Evolutionary conservation across 768 basidiomycete genomes (phyloP).

Genomic region (Coprinellus micaceus): DNA sequence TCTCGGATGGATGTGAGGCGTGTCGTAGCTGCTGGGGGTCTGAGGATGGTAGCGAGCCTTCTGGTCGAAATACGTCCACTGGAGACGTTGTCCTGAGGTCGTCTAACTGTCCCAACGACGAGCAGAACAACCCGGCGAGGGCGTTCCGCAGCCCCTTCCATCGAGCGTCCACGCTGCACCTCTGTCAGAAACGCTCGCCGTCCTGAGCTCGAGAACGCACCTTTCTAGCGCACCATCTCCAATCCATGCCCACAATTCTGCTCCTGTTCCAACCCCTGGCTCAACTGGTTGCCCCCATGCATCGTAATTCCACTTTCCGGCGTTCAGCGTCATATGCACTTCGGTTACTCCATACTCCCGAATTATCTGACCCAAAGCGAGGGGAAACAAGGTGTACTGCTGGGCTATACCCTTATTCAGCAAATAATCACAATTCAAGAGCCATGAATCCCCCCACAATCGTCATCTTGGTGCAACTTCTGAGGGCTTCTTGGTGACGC

Average conservation of each 20-base stretch:
- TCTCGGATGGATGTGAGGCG: slow-evolving; percentile 74
- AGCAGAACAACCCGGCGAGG: slow-evolving; percentile 91
- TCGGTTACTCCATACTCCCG: slow-evolving; percentile 84
- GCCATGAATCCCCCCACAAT: slow-evolving; percentile 32
- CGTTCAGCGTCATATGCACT: slow-evolving; percentile 84
- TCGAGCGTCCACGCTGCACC: slow-evolving; percentile 60
- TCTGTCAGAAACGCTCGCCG: slow-evolving; percentile 7
- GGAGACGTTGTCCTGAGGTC: slow-evolving; percentile 74
- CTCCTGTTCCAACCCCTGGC: slow-evolving; percentile 75
- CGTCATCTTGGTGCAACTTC: slow-evolving; percentile 46
- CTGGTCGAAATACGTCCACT: slow-evolving; percentile 52
- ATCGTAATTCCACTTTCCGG: slow-evolving; percentile 88
- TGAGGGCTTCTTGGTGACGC: slow-evolving; percentile 54
- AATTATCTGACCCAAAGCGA: slow-evolving; percentile 82
- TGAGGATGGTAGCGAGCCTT: slow-evolving; percentile 48
- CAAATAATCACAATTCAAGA: not conserved
- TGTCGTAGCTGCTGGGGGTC: slow-evolving; percentile 60
- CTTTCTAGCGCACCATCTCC: slow-evolving; percentile 53
- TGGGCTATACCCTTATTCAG: slow-evolving; percentile 47
- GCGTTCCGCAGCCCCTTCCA: slow-evolving; percentile 88
- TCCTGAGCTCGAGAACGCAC: slow-evolving; percentile 31
- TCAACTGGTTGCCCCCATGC: slow-evolving; percentile 81
- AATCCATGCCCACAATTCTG: slow-evolving; percentile 92
- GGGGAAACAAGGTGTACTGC: slow-evolving; percentile 85
- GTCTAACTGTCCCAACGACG: slow-evolving; percentile 78